Evolutionary conservation across 2,329 filamentous ascomycete genomes (phyloP), one percentile per base, ranked within the genome.

Genomic region (Paracamarosporium sp.): DNA sequence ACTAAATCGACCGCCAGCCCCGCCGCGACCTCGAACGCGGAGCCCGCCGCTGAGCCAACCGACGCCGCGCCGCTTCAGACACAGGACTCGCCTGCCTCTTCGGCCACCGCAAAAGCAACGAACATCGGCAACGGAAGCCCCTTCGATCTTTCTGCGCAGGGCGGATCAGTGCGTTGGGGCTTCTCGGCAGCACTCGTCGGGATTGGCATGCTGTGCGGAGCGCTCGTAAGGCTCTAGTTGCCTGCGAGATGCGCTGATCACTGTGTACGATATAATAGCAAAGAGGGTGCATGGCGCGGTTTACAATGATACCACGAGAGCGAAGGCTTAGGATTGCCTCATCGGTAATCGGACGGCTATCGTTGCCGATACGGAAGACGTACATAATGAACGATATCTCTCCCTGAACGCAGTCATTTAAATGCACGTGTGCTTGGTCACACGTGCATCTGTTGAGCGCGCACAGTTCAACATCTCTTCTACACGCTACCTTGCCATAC

Each of bases 101-200:
- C 59, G 33, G 48, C 59, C 6, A 55, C 58, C 5, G 22, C 60
- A 7, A 40, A 57, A n/a, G 46, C 53, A 43, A 60, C 50, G 41
- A 63, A 24, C 15, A 64, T 63, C 31, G 62, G 59, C 47, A 65
- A 68, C 30, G 69, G 68, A 17, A 72, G 67, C 36, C 68, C 66
- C 5, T 72, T 72, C 46, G 65, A 66, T 30, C 69, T 71, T 31
- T 65, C 66, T 25, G 25, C n/a, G 64, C 64, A 70, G 30, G 68
- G 66, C n/a, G 61, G 55, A 15, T 61, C 64, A 30, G 35, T 38
- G 4, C 60, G 41, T 17, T 63, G 57, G 60, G 25, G 48, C 13
- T 20, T 65, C 7, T 58, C 61, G 3, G 45, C 44, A 17, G 31
- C 48, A 6, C 6, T 63, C 1, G n/a, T 60, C 15, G 60, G 55